Conservation (phyloP, 2,329 filamentous ascomycete genomes). For the Dactylellina parvicollis region DNA sequence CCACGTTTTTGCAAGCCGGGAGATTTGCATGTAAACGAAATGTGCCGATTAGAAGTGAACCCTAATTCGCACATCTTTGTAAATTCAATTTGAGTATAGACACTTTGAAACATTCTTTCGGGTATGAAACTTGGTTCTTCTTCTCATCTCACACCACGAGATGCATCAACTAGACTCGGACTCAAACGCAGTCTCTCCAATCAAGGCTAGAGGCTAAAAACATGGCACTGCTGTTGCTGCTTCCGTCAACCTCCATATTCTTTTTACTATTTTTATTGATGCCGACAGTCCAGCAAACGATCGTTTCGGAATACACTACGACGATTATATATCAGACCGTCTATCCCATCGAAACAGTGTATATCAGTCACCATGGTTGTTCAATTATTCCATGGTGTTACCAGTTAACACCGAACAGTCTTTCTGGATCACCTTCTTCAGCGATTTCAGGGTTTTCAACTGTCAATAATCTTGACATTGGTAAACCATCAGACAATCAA, state of each 20-base stretch:
- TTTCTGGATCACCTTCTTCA: background rate
- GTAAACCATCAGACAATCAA: background rate
- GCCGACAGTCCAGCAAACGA: background rate
- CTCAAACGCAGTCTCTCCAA: background rate
- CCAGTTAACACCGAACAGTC: background rate
- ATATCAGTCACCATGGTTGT: constrained; percentile 3
- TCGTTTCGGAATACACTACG: constrained; percentile 15
- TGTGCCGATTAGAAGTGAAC: too few relatives aligned
- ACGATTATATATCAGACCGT: constrained; percentile 25
- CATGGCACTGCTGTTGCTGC: background rate
- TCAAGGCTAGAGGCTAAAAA: background rate
- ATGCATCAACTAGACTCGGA: too few relatives aligned
- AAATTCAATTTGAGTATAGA: too few relatives aligned
- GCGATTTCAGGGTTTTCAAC: background rate
- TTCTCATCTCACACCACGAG: too few relatives aligned
- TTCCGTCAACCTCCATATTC: background rate
- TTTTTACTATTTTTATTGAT: background rate
- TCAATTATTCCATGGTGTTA: constrained; percentile 9
- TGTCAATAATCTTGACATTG: background rate
- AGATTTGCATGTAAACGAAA: too few relatives aligned
- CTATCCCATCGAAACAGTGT: constrained; percentile 13
- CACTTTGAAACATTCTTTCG: too few relatives aligned
- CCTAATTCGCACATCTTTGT: too few relatives aligned
- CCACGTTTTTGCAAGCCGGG: too few relatives aligned
- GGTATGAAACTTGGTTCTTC: too few relatives aligned